A percentile compares a stretch with the other conserved stretches of the same genome.
Conservation (phyloP, 2,329 filamentous ascomycete species). For the Hypoxylon sp. region DNA sequence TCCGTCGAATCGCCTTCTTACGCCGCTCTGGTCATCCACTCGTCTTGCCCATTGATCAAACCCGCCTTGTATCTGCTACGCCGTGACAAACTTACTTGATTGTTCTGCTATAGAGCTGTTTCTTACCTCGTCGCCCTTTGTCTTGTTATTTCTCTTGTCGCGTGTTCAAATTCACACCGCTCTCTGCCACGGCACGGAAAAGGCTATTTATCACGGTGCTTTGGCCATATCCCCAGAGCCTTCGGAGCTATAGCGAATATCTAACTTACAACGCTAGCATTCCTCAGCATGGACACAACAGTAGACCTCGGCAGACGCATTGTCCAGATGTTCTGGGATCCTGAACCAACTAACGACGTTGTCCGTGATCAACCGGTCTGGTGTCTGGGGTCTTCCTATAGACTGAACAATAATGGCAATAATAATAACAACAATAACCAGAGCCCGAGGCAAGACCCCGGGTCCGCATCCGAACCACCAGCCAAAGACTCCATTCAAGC, state of each 20-base stretch:
- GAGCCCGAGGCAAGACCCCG: constrained; percentile 37
- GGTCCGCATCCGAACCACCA: constrained; percentile 33
- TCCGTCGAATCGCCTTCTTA: constrained; percentile 14
- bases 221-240: constrained; percentile 8
- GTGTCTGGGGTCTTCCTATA: constrained; percentile 76
- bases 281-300: constrained; percentile 55
- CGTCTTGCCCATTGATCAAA: constrained; percentile 2
- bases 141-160: constrained; percentile 21
- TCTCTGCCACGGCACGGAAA: constrained; percentile 5
- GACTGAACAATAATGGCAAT: constrained; percentile 48
- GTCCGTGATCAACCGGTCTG: constrained; percentile 78
- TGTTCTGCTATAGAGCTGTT: constrained; percentile 13
- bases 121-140: constrained; percentile 1
- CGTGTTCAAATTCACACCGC: constrained; percentile 7
- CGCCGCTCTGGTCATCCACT: constrained; percentile 6
- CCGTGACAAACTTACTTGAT: constrained; percentile 1
- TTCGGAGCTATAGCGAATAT: constrained; percentile 4
- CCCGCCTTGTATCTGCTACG: constrained; percentile 1
- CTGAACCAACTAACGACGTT: constrained; percentile 84
- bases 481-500: constrained; percentile 31
- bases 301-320: constrained; percentile 84
- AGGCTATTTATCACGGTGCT: constrained; percentile 8
- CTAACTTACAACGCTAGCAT: neutral
- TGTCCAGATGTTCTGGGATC: constrained; percentile 93
- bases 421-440: constrained; percentile 45